Evolutionary conservation across 177 flowering plant genomes (phyloP), one percentile per base, ranked within the genome.

Genomic region (Vitis hybrid): DNA sequence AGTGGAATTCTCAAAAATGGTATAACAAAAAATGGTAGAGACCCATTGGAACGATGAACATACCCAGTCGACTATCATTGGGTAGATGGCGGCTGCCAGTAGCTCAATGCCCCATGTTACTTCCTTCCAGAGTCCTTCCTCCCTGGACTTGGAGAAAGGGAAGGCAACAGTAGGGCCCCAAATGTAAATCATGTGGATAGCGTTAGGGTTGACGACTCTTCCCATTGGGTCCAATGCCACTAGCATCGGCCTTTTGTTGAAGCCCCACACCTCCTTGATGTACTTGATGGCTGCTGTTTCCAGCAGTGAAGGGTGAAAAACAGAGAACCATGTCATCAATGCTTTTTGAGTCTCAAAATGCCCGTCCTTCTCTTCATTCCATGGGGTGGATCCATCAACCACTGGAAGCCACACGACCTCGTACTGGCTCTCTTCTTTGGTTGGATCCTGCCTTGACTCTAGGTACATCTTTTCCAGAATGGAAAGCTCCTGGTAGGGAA

Each of bases 171-270:
- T 79, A 5, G 8, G 45, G 19, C 87, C 90, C 94, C 92, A 90
- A 29, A 90, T 90, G 88, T 90, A 88, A 77, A 88, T 76, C 92
- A 90, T 85, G 80, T 83, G 89, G 52, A 88, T 55, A 0, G 94
- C 94, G 56, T 90, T 85, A 0, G 63, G 72, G 75, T 81, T 79
- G 26, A 74, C 78, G 0, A 83, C 88, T 64, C 62, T 76, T 1
- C 90, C 92, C 31, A 80, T 83, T 0, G 84, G 86, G 53, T 90
- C 94, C 59, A 88, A 57, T 26, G 80, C 94, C 26, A 88, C 88
- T 1, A 90, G 76, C 70, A 85, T 5, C 1, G 89, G 82, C 83
- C 69, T 85, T 75, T 85, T 84, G 68, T 48, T 67, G 75, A 85
- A 90, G 7, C 64, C 68, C 88, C 90, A 86, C 2, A 60, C 75